Conservation (phyloP, 1,139 yeast genomes). For the Insectozyma bohioensis region DNA sequence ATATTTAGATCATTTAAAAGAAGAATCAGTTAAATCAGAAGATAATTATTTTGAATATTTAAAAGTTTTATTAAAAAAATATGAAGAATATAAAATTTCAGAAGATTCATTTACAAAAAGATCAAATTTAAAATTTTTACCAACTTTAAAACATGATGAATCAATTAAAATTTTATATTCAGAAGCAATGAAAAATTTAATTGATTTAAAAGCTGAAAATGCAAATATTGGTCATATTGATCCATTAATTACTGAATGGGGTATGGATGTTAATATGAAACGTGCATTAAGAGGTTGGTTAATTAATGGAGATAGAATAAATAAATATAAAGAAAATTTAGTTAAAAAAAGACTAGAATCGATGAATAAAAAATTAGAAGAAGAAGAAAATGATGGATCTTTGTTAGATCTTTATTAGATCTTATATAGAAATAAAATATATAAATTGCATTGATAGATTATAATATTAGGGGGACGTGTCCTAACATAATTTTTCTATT, state of each 20-base stretch:
- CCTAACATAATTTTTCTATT: no score
- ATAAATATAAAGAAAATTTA: slow-evolving; percentile 23
- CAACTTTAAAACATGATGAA: slow-evolving; percentile 18
- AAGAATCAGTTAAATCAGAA: slow-evolving; percentile 20
- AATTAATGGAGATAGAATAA: slow-evolving; percentile 19
- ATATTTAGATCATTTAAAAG: slow-evolving; percentile 24
- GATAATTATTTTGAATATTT: slow-evolving; percentile 24
- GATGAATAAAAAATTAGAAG: slow-evolving; percentile 29
- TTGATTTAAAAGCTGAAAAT: slow-evolving; percentile 29
- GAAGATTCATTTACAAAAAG: slow-evolving; percentile 12
- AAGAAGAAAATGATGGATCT: slow-evolving; percentile 33
- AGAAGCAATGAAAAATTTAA: slow-evolving; percentile 25
- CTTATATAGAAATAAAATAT: no score
- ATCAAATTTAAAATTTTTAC: slow-evolving; percentile 14
- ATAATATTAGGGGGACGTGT: no score
- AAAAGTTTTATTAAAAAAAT: slow-evolving; percentile 20
- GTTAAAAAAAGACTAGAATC: slow-evolving; percentile 29
- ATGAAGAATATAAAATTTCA: slow-evolving; percentile 17
- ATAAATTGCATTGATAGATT: no score
- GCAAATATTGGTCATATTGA: slow-evolving; percentile 31
- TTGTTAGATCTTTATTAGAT: slow-evolving; percentile 35
- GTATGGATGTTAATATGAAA: slow-evolving; percentile 32
- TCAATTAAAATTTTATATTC: slow-evolving; percentile 25
- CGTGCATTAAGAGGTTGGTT: slow-evolving; percentile 23
- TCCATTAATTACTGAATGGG: slow-evolving; percentile 39